Evolutionary conservation across 345 rosid species (phyloP).

Genomic region (Corymbia maculata): DNA sequence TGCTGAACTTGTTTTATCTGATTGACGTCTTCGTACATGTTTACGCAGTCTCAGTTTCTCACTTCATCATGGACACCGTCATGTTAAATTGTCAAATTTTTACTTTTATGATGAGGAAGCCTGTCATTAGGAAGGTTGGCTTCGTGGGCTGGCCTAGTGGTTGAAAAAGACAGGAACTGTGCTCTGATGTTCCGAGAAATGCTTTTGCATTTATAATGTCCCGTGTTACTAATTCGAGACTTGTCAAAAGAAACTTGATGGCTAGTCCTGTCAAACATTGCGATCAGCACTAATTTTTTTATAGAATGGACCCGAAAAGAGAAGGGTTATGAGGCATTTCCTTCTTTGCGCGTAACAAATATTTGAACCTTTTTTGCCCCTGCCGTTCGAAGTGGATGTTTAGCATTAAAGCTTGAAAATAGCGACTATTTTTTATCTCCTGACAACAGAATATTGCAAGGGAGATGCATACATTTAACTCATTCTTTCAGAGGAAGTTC

Average conservation of each 20-base stretch:
- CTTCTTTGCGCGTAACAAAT: background rate
- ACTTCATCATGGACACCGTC: background rate
- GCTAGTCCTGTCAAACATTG: background rate
- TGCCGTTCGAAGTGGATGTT: background rate
- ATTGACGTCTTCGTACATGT: background rate
- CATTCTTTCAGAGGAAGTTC: background rate
- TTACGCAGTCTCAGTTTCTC: background rate
- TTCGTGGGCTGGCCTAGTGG: background rate
- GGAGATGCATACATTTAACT: background rate
- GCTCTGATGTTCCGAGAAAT: background rate
- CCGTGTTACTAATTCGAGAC: background rate
- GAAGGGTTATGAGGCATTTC: background rate
- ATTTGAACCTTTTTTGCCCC: background rate
- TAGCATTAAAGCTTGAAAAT: background rate
- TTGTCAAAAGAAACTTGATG: background rate
- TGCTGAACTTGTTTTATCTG: constrained; percentile 1
- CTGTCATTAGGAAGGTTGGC: background rate
- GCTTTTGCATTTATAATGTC: background rate
- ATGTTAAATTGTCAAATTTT: background rate
- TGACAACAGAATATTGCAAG: background rate
- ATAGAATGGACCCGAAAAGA: background rate
- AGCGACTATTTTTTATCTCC: background rate
- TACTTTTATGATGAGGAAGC: background rate
- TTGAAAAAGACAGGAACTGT: background rate
- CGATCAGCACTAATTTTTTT: background rate